phyloP scores from a whole-genome alignment of 352 stramenopile species.

The Globisporangium abappressorium region DNA sequence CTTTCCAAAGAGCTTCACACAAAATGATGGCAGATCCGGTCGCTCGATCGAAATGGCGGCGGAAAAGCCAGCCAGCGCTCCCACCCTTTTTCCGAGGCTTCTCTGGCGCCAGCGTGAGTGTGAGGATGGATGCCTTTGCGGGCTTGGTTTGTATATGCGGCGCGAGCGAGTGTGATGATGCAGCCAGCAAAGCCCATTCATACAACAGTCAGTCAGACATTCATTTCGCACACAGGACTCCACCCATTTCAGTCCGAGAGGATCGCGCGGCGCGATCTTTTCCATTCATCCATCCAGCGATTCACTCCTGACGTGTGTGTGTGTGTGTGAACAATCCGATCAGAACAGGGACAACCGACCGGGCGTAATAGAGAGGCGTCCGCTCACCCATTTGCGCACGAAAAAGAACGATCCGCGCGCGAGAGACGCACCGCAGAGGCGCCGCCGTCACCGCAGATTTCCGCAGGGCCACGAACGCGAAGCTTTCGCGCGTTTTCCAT shows the following conservation, averaged over 20 bases:
- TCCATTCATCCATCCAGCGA: neutral
- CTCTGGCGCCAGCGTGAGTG: neutral
- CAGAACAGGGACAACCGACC: neutral
- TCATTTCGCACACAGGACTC: slow-evolving; percentile 3
- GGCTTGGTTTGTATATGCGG: neutral
- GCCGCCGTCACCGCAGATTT: neutral
- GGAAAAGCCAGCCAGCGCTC: neutral
- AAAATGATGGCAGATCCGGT: neutral
- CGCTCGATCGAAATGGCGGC: neutral
- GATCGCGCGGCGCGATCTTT: neutral
- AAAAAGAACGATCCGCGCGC: slow-evolving; percentile 5
- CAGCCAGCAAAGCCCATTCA: neutral
- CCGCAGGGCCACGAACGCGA: neutral
- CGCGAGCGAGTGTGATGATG: neutral
- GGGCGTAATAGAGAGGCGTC: neutral
- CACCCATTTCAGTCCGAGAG: slow-evolving; percentile 4
- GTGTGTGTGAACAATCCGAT: neutral
- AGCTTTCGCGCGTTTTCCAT: neutral
- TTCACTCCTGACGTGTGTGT: neutral
- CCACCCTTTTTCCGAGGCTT: neutral
- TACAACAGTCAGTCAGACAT: neutral
- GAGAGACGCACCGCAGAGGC: neutral
- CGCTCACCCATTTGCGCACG: neutral
- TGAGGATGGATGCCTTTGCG: neutral
- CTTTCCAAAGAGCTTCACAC: neutral